Conservation (phyloP, 352 stramenopile species). For the Globisporangium yorkense region DNA sequence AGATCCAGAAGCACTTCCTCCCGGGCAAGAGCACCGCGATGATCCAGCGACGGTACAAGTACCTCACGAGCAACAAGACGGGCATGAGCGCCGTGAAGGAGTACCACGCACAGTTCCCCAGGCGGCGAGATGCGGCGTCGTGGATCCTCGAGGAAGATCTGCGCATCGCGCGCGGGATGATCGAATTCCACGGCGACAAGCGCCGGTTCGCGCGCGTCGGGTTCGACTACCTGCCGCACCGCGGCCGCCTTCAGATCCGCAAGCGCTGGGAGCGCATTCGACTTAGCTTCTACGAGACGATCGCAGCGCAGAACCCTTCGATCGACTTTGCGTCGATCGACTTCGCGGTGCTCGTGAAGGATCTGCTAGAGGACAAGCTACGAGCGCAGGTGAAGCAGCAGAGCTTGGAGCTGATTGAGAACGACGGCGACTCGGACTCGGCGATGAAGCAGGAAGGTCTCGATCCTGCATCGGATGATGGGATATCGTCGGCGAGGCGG, state of each 20-base stretch:
- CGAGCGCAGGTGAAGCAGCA: conserved; percentile 20
- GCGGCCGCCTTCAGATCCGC: conserved; percentile 52
- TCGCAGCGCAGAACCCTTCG: conserved; percentile 18
- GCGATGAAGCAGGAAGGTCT: conserved; percentile 10
- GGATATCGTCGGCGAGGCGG: not conserved
- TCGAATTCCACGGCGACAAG: conserved; percentile 59
- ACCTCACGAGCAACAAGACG: conserved; percentile 57
- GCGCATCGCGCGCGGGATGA: conserved; percentile 58
- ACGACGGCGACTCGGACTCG: not conserved
- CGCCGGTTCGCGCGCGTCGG: conserved; percentile 55
- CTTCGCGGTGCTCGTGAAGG: conserved; percentile 45
- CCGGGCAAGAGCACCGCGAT: conserved; percentile 43
- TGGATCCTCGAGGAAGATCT: conserved; percentile 83
- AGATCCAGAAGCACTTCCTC: conserved; percentile 63
- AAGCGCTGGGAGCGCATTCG: conserved; percentile 55
- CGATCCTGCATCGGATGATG: not conserved
- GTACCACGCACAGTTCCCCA: conserved; percentile 34
- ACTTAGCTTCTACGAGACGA: conserved; percentile 24
- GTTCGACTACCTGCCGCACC: conserved; percentile 59
- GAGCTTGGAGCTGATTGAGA: conserved; percentile 9
- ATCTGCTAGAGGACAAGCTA: conserved; percentile 46
- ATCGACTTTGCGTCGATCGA: conserved; percentile 38
- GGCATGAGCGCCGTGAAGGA: conserved; percentile 56
- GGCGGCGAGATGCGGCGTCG: conserved; percentile 28
- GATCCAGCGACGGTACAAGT: conserved; percentile 63